A percentile compares a stretch with the other conserved stretches of the same genome.
These are phyloP conservation scores for Globisporangium nagaii DNA, from an alignment of 352 stramenopile genomes.

Conservation along the genomic window DNA sequence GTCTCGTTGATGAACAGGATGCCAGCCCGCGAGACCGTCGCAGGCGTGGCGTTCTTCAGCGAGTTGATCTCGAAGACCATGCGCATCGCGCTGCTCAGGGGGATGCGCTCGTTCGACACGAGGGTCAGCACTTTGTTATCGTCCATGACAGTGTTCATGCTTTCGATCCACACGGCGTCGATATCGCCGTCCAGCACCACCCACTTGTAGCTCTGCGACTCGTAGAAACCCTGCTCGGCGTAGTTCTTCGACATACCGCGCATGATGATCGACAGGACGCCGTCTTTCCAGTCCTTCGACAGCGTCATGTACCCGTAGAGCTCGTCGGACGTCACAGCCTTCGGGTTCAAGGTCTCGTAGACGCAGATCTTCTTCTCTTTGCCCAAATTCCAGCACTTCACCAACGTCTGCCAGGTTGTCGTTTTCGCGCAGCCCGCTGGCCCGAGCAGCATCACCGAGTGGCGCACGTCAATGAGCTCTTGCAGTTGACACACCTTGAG, in stretches of 20 bases:
- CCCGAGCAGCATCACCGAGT: constrained; percentile 85
- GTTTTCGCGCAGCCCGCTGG: constrained; percentile 82
- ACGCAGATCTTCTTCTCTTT: constrained; percentile 88
- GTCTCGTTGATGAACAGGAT: constrained; percentile 89
- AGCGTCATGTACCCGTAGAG: constrained; percentile 93
- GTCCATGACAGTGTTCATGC: constrained; percentile 98
- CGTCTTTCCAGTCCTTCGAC: constrained; percentile 88
- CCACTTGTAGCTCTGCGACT: constrained; percentile 91
- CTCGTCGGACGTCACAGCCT: constrained; percentile 87
- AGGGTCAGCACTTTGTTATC: constrained; percentile 96
- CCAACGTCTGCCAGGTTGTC: constrained; percentile 79
- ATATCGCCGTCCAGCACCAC: constrained; percentile 86
- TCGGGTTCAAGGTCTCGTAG: constrained; percentile 87
- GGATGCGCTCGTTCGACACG: constrained; percentile 85
- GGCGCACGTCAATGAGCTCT: constrained; percentile 84
- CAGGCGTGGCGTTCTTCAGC: constrained; percentile 83
- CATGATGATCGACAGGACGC: constrained; percentile 89
- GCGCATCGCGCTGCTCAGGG: constrained; percentile 77
- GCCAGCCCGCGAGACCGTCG: constrained; percentile 82
- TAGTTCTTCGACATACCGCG: constrained; percentile 89
- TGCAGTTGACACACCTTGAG: constrained; percentile 85
- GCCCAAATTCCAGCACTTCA: constrained; percentile 84
- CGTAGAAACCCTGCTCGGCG: constrained; percentile 91
- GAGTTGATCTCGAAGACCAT: constrained; percentile 91
- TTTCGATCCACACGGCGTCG: constrained; percentile 87